phyloP scores from a whole-genome alignment of 495 filamentous ascomycete genomes.

The Penicillium bialowiezense region DNA sequence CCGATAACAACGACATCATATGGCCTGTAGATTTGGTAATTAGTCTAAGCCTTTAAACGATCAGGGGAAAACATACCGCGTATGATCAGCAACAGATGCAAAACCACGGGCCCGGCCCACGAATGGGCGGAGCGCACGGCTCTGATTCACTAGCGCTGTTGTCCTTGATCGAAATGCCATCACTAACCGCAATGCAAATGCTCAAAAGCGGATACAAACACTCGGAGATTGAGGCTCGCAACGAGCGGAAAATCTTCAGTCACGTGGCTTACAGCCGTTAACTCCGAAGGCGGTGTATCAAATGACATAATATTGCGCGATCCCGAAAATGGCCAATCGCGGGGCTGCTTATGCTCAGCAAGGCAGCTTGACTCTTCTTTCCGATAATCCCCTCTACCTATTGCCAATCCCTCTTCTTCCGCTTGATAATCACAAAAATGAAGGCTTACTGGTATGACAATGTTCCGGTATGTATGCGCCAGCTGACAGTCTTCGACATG shows the following conservation, averaged over 20 bases:
- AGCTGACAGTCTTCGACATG: neutral
- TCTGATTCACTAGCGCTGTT: constrained; percentile 29
- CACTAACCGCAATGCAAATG: constrained; percentile 6
- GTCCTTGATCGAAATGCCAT: constrained; percentile 40
- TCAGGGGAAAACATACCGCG: constrained; percentile 30
- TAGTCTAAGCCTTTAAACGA: neutral
- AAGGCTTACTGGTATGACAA: constrained; percentile 84
- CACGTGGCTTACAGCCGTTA: constrained; percentile 26
- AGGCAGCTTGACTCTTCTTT: neutral
- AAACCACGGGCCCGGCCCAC: constrained; percentile 30
- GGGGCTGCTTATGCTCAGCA: constrained; percentile 45
- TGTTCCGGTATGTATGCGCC: constrained; percentile 55
- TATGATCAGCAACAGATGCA: constrained; percentile 47
- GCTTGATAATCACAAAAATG: constrained; percentile 45
- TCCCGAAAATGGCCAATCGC: constrained; percentile 31
- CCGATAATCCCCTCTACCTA: constrained; percentile 1
- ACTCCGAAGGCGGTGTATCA: constrained; percentile 21
- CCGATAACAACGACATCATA: constrained; percentile 96
- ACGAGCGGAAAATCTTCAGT: constrained; percentile 19
- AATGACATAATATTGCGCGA: constrained; percentile 33
- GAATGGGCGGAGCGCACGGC: constrained; percentile 24
- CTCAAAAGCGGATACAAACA: constrained; percentile 1
- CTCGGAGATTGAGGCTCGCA: neutral
- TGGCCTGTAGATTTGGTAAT: constrained; percentile 43
- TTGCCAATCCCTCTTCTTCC: neutral